phyloP scores from a whole-genome alignment of 306 rosid genomes.

The Prunus mira region DNA sequence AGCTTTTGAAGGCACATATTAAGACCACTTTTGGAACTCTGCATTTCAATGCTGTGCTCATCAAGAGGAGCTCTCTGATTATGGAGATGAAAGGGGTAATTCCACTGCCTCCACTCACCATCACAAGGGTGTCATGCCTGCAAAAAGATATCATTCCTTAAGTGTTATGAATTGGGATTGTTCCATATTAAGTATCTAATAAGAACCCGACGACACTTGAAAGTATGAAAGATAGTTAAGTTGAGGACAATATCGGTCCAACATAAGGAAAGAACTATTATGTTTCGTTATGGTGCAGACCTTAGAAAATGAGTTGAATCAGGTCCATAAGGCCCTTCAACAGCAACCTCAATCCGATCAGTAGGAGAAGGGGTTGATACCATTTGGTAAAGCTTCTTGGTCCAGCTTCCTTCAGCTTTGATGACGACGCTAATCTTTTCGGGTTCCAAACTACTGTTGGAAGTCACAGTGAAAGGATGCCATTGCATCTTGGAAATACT shows the following conservation, averaged over 20 bases:
- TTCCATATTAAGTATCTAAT: neutral
- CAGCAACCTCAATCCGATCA: conserved; percentile 42
- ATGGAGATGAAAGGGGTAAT: conserved; percentile 75
- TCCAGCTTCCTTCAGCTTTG: conserved; percentile 74
- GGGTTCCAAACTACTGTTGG: conserved; percentile 58
- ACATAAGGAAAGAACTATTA: neutral
- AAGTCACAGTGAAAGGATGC: conserved; percentile 85
- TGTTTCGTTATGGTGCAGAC: conserved; percentile 19
- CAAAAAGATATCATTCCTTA: neutral
- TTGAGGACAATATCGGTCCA: neutral
- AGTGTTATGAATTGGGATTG: neutral
- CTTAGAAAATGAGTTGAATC: conserved; percentile 49
- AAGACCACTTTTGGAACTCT: conserved; percentile 47
- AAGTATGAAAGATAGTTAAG: neutral
- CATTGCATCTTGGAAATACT: conserved; percentile 80
- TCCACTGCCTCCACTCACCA: conserved; percentile 83
- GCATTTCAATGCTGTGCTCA: conserved; percentile 19
- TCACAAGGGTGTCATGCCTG: conserved; percentile 53
- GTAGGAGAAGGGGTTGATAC: conserved; percentile 51
- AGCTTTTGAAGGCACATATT: conserved; percentile 47
- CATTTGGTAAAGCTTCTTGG: conserved; percentile 50
- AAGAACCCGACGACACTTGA: neutral
- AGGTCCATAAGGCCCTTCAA: conserved; percentile 83
- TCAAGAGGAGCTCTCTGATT: conserved; percentile 45
- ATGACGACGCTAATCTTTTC: conserved; percentile 61